Base-by-base conservation (phyloP, 2,329 filamentous ascomycete genomes). In the Ophidiomyces ophidiicola region DNA sequence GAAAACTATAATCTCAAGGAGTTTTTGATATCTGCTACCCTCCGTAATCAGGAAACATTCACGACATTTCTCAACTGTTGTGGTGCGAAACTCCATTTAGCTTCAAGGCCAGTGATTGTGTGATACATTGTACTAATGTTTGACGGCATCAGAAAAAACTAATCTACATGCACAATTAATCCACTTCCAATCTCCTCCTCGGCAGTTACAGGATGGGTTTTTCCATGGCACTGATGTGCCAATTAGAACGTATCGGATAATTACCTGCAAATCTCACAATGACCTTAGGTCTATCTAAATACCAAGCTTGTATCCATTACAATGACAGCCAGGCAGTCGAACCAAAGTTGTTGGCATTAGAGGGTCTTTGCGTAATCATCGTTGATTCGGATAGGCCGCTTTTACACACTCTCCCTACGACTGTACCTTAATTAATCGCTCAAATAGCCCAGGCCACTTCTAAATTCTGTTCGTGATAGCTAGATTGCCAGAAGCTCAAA, bases 11-110 rank as follows among this genome's bases (percentile, higher is more conserved):
- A 64, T 11, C 50, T 63, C 20, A 54, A 73, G 32, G 52, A 68
- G 31, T 70, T 77, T 32, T 57, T 80, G 41, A 71, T 80, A 45
- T 68, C 74, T 2, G 70, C 72, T 10, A 74, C 75, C 0, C 64
- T 80, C 39, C 69, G 77, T 40, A 80, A 79, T 43, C 62, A 69
- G 40, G 61, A 75, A 37, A 80, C 76, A 0, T 78, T 78, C 54
- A 63, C 70, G 48, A 60, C 64, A 18, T 79, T 80, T 50, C 53
- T 68, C 47, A 58, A 67, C 41, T 69, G 68, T 41, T 79, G 75
- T 56, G 58, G 76, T 79, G 59, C 53, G 74, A 53, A 25, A 28
- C 32, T 10, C 31, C 38, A 18, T 12, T 31, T 17, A 36, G n/a
- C 19, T 25, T 15, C 8, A 12, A 15, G 20, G 15, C 21, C n/a